Percentiles rank a stretch among this genome's conserved stretches.
Conservation (phyloP, 106 monocot genomes). For the Dendrobium catenatum region DNA sequence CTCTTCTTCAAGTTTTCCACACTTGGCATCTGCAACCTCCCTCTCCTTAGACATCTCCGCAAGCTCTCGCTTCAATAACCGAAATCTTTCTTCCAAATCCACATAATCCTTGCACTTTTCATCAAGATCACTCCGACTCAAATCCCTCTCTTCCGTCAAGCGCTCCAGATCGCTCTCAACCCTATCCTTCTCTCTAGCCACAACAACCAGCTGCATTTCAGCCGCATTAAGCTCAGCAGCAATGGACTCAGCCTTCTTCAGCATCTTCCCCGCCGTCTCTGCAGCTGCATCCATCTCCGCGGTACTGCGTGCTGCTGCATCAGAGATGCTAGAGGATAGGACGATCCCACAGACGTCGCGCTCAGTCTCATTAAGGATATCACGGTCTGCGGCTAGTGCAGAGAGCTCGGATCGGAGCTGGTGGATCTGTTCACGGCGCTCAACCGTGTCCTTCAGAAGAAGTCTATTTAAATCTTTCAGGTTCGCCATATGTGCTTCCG, state of each 20-base stretch:
- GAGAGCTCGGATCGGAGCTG: conserved; percentile 20
- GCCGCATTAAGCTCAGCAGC: conserved; percentile 2
- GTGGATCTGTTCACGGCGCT: conserved; percentile 19
- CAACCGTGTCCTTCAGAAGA: conserved; percentile 28
- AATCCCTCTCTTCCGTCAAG: neutral
- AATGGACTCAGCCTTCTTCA: conserved; percentile 7
- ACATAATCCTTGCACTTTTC: neutral
- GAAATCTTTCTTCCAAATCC: neutral
- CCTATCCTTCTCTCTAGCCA: conserved; percentile 9
- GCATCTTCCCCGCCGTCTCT: neutral
- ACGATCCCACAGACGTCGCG: conserved; percentile 21
- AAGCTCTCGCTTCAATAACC: neutral
- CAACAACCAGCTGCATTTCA: neutral
- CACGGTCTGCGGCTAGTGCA: neutral
- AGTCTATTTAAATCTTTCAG: conserved; percentile 36
- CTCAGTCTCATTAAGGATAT: conserved; percentile 11
- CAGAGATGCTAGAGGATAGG: conserved; percentile 11
- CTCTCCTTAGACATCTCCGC: neutral
- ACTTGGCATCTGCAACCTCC: neutral
- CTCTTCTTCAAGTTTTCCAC: conserved; percentile 5
- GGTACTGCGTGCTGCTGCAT: neutral
- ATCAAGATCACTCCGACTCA: neutral
- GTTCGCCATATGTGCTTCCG: neutral
- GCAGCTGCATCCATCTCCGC: neutral
- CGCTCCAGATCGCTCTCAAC: neutral